A percentile compares a stretch with the other conserved stretches of the same genome.
These are phyloP conservation scores for Penicillium simplicissimum DNA, from an alignment of 495 filamentous ascomycete genomes.

Conservation along the genomic window DNA sequence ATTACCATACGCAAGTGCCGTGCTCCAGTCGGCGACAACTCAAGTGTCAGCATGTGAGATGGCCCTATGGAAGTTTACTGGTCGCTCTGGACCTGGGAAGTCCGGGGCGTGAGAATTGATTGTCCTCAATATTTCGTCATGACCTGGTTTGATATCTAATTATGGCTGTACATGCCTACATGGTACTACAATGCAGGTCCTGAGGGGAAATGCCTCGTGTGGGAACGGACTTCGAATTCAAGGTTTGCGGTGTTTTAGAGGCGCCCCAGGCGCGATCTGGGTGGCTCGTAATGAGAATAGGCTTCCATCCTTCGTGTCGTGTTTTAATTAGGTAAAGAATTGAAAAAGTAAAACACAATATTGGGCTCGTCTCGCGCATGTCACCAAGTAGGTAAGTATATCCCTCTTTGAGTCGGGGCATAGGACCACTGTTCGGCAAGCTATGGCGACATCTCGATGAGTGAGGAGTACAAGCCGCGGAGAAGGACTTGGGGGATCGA, in stretches of 20 bases:
- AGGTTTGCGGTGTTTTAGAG: not conserved
- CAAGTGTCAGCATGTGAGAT: slow-evolving; percentile 25
- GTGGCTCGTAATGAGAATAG: slow-evolving; percentile 2
- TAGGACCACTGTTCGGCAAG: not conserved
- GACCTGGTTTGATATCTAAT: not conserved
- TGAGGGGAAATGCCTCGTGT: not conserved
- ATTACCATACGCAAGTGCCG: slow-evolving; percentile 12
- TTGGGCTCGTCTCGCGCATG: slow-evolving; percentile 1
- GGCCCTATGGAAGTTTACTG: not conserved
- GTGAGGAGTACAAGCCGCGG: not conserved
- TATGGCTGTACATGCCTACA: not conserved
- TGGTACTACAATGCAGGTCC: not conserved
- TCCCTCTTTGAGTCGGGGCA: not conserved
- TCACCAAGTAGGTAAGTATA: slow-evolving; percentile 17
- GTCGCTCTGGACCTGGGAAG: no score
- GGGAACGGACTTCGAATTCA: not conserved
- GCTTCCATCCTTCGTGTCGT: not conserved
- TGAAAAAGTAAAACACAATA: slow-evolving; percentile 4
- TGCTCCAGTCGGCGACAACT: slow-evolving; percentile 14
- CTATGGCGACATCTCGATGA: slow-evolving; percentile 1
- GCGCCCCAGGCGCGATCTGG: slow-evolving; percentile 1
- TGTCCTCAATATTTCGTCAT: no score
- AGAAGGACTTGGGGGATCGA: not conserved
- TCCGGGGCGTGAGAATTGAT: no score
- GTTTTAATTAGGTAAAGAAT: slow-evolving; percentile 23